Evolutionary conservation across 495 filamentous ascomycete genomes (phyloP).

Genomic region (Tuber borchii): DNA sequence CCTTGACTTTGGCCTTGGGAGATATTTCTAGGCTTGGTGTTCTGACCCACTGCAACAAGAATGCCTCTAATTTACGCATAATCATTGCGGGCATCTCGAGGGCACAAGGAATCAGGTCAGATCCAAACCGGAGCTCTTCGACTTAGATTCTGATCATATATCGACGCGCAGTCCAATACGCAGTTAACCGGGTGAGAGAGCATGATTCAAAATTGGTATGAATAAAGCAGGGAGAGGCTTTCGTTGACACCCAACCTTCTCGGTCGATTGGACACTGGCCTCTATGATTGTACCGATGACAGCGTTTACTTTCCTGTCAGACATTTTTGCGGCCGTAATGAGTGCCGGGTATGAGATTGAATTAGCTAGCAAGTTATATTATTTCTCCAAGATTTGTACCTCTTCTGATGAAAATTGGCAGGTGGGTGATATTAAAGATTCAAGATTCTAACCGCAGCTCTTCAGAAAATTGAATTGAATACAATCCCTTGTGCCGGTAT

Average conservation of each 20-base stretch:
- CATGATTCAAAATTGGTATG: constrained; percentile 84
- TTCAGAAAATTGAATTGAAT: constrained; percentile 79
- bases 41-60: constrained; percentile 96
- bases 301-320: constrained; percentile 88
- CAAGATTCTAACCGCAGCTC: constrained; percentile 78
- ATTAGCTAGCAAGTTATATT: constrained; percentile 50
- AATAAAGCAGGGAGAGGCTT: constrained; percentile 76
- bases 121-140: constrained; percentile 94
- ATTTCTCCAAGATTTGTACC: neutral
- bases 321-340: constrained; percentile 92
- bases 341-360: constrained; percentile 92
- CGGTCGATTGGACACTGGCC: constrained; percentile 80
- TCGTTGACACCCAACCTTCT: constrained; percentile 97
- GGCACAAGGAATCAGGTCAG: constrained; percentile 84
- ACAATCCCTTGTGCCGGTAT: constrained; percentile 90
- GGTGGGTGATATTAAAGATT: constrained; percentile 92
- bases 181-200: constrained; percentile 94
- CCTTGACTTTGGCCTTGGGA: constrained; percentile 86
- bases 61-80: constrained; percentile 90
- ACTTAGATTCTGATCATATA: constrained; percentile 66
- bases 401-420: constrained; percentile 9
- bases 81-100: constrained; percentile 83
- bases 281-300: constrained; percentile 95
- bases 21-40: constrained; percentile 93
- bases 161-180: constrained; percentile 78